A percentile compares a stretch with the other conserved stretches of the same genome.
These are phyloP conservation scores for Entomortierella parvispora DNA, from an alignment of 192 early-diverging fungal species.

Conservation along the genomic window DNA sequence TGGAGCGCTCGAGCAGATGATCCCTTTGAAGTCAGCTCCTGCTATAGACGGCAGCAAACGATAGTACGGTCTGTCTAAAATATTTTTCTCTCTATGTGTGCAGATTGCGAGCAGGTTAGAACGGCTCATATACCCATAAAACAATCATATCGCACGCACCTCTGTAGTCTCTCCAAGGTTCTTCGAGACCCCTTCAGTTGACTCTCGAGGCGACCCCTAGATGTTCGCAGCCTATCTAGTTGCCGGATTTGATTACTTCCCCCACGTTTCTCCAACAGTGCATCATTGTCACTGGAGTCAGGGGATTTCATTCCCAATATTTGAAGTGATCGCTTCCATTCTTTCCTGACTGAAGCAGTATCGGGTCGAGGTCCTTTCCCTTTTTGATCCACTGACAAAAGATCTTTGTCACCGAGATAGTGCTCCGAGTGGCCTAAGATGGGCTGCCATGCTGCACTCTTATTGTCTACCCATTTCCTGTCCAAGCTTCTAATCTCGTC, in stretches of 20 bases:
- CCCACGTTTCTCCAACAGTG: neutral
- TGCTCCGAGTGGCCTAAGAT: constrained; percentile 22
- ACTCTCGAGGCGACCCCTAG: constrained; percentile 4
- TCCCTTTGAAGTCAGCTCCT: neutral
- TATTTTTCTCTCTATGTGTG: constrained; percentile 4
- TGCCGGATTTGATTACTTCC: constrained; percentile 1
- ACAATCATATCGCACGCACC: neutral
- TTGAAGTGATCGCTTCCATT: constrained; percentile 25
- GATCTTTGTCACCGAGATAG: constrained; percentile 6
- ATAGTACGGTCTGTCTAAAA: neutral
- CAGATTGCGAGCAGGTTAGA: neutral
- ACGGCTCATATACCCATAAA: neutral
- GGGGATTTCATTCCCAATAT: neutral
- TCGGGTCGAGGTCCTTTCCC: constrained; percentile 4
- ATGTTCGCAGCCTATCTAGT: constrained; percentile 3
- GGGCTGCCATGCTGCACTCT: constrained; percentile 22
- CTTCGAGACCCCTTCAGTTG: constrained; percentile 14
- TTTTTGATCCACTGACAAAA: neutral
- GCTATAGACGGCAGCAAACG: constrained; percentile 7
- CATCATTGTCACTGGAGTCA: neutral
- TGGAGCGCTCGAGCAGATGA: neutral
- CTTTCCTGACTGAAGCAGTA: neutral
- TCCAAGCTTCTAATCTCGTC: constrained; percentile 17
- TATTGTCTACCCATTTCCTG: constrained; percentile 21
- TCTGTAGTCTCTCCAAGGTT: constrained; percentile 20